phyloP scores from a whole-genome alignment of 2,329 filamentous ascomycete species.

The Ophiostoma sp. region DNA sequence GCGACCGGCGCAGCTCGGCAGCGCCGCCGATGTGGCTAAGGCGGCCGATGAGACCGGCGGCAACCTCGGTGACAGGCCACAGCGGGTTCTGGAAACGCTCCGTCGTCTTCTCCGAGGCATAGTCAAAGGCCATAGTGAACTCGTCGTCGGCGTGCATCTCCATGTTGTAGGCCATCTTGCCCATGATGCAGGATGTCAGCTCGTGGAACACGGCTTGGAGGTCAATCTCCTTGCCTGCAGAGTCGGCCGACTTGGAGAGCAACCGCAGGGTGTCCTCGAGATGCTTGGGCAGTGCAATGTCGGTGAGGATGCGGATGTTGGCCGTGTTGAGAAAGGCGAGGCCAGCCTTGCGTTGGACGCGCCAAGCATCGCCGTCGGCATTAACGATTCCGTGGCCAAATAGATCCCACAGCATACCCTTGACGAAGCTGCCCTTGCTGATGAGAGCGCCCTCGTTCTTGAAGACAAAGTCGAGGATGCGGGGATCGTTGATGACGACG shows the following conservation, averaged over 20 bases:
- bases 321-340: constrained; percentile 53
- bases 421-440: constrained; percentile 59
- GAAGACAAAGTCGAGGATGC: constrained; percentile 58
- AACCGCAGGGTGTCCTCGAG: constrained; percentile 40
- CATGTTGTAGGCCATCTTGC: constrained; percentile 65
- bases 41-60: constrained; percentile 37
- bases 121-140: constrained; percentile 57
- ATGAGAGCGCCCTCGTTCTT: constrained; percentile 54
- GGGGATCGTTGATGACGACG: constrained; percentile 58
- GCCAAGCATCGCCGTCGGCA: constrained; percentile 59
- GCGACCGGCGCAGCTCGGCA: constrained; percentile 40
- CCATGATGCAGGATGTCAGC: constrained; percentile 61
- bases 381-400: constrained; percentile 65
- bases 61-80: constrained; percentile 53
- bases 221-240: constrained; percentile 40
- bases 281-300: constrained; percentile 52
- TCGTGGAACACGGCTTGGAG: constrained; percentile 58
- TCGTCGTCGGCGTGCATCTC: constrained; percentile 58
- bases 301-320: constrained; percentile 54
- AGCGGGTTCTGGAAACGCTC: constrained; percentile 62
- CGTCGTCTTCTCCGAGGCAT: constrained; percentile 55
- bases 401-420: constrained; percentile 54
- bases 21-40: constrained; percentile 13
- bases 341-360: constrained; percentile 57
- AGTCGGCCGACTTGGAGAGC: constrained; percentile 33